A percentile compares a stretch with the other conserved stretches of the same genome.
Conservation (phyloP, 768 basidiomycete genomes). For the Pisolithus tinctorius region DNA sequence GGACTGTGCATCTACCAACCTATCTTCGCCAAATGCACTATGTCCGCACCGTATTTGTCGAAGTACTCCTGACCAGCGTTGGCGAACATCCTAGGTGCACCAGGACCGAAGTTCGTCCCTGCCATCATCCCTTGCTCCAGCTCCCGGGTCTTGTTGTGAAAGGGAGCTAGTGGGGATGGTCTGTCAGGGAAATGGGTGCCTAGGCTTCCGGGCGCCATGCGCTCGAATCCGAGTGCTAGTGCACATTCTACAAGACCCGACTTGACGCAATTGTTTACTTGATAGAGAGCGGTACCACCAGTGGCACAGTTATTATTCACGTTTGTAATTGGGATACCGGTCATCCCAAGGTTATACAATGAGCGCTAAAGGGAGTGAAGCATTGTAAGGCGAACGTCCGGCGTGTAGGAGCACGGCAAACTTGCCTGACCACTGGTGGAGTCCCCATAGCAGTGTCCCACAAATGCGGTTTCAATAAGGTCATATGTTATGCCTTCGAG, state of each 20-base stretch:
- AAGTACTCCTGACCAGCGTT: constrained; percentile 75
- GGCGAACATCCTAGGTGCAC: constrained; percentile 67
- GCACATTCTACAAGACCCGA: constrained; percentile 66
- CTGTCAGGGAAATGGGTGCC: constrained; percentile 57
- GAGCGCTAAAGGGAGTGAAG: constrained; percentile 43
- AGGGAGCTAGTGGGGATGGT: constrained; percentile 39
- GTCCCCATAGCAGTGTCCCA: constrained; percentile 76
- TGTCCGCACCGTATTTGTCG: constrained; percentile 59
- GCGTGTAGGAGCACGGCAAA: background rate
- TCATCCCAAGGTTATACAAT: constrained; percentile 78
- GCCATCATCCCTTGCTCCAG: constrained; percentile 38
- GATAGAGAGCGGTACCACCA: constrained; percentile 70
- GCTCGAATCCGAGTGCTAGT: constrained; percentile 81
- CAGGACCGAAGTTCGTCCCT: constrained; percentile 63
- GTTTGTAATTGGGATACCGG: constrained; percentile 77
- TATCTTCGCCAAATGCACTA: constrained; percentile 69
- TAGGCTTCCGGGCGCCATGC: constrained; percentile 72
- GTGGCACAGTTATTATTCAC: constrained; percentile 89
- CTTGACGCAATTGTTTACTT: constrained; percentile 66
- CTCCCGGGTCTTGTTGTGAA: constrained; percentile 37
- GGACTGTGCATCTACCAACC: constrained; percentile 34
- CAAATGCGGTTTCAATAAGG: constrained; percentile 61
- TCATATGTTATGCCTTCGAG: constrained; percentile 75
- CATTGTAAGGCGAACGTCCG: background rate
- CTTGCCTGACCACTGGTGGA: constrained; percentile 69